A percentile compares a stretch with the other conserved stretches of the same genome.
These are phyloP conservation scores for Talaromyces nanjingensis DNA, from an alignment of 495 filamentous ascomycete genomes.

Conservation along the genomic window DNA sequence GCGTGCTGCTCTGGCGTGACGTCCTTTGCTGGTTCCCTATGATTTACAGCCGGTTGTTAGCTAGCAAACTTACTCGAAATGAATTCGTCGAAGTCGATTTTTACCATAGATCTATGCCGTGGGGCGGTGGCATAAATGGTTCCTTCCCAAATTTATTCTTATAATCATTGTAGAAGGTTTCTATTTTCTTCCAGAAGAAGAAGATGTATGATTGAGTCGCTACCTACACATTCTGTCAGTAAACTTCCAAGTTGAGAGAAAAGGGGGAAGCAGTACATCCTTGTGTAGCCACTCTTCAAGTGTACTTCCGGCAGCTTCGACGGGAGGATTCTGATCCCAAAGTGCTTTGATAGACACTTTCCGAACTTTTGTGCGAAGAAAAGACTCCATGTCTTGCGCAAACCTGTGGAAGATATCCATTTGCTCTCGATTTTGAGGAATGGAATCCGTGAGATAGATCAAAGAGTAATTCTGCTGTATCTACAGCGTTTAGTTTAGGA, in stretches of 20 bases:
- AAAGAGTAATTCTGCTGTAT: neutral
- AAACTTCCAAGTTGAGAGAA: neutral
- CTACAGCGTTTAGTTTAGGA: neutral
- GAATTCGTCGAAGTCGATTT: neutral
- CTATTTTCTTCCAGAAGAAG: neutral
- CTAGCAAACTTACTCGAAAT: neutral
- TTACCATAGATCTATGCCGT: neutral
- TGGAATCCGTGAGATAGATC: neutral
- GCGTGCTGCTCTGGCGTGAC: neutral
- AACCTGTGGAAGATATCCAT: neutral
- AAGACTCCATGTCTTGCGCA: neutral
- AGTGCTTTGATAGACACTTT: neutral
- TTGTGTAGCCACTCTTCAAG: neutral
- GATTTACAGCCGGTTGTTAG: neutral
- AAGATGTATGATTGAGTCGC: neutral
- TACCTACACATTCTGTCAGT: neutral
- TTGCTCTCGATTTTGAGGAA: neutral
- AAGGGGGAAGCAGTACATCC: neutral
- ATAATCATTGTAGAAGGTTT: neutral
- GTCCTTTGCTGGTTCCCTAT: neutral
- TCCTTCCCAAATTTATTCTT: neutral
- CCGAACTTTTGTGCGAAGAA: neutral
- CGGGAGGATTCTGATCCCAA: neutral
- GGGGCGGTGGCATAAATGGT: neutral
- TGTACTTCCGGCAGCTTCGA: neutral